Base-by-base conservation (phyloP, 2,329 filamentous ascomycete genomes). In the Arthrobotrys sinensis region DNA sequence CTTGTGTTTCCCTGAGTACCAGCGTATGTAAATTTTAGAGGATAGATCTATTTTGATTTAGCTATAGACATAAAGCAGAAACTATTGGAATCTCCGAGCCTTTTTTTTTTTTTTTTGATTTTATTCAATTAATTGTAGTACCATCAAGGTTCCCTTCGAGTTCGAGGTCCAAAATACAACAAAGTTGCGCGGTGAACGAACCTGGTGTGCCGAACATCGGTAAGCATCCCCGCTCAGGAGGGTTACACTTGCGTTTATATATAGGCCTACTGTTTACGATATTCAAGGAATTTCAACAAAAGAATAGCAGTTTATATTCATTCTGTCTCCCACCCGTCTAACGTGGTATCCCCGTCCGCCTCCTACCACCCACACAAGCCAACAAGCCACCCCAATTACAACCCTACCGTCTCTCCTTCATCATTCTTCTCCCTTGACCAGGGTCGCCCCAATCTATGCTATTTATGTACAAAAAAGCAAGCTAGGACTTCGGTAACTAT, bases 361-460 rank as follows among this genome's bases (percentile, higher is more conserved):
- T 28, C 24, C 24, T 28, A 28, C 24, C 24, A 28, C 24, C 34
- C 52, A 38, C 3, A 38, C 12, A 45, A 24, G 10, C 57, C 57
- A 28, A 45, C 32, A 40, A 12, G n/a, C 12, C 32, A 10, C 38
- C 38, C 34, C 24, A 4, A 28, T 28, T 28, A 28, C 24, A 28
- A 28, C 24, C 24, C 24, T 28, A 32, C 50, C 34, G 8, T 38
- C 24, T n/a, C 24, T 53, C 34, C 34, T 53, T 63, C 46, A 10
- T 34, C 34, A 53, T 53, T 63, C 46, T n/a, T 34, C 16, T 60
- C 24, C 36, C 14, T 14, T 16, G 19, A 34, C 10, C 64, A 57
- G 65, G 65, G 72, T 70, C 34, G 65, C 72, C 72, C 65, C 65
- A 65, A 50, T 70, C 65, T 66, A 76, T 62, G 45, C 55, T 14